phyloP scores from a whole-genome alignment of 192 early-diverging fungal species.

The Pilaira anomala region DNA sequence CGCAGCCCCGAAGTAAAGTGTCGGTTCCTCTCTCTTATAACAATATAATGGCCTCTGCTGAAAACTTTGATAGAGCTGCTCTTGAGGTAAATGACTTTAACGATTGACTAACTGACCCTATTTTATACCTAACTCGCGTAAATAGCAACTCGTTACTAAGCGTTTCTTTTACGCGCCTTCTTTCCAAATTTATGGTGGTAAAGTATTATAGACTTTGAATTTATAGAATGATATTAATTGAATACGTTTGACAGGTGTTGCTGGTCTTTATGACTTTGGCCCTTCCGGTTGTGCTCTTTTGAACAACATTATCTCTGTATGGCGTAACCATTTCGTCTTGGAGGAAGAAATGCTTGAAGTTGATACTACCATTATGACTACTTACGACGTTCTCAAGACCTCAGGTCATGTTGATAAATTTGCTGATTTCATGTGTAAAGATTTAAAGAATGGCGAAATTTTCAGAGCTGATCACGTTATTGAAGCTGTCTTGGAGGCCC shows the following conservation, averaged over 20 bases:
- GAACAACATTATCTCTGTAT: slow-evolving; percentile 83
- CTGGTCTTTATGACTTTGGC: slow-evolving; percentile 97
- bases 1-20: no score
- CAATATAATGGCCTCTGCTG: neutral
- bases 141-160: slow-evolving; percentile 68
- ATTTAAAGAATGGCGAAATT: slow-evolving; percentile 87
- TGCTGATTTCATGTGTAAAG: slow-evolving; percentile 97
- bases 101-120: no score
- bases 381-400: slow-evolving; percentile 90
- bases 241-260: slow-evolving; percentile 71
- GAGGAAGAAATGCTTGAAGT: slow-evolving; percentile 99
- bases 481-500: slow-evolving; percentile 86
- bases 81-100: slow-evolving; percentile 25
- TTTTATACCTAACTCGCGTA: no score
- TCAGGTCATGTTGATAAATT: slow-evolving; percentile 99
- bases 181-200: slow-evolving; percentile 94
- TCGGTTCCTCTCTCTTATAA: no score
- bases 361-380: slow-evolving; percentile 98
- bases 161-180: slow-evolving; percentile 97
- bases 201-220: slow-evolving; percentile 19
- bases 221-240: neutral
- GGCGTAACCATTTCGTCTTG: slow-evolving; percentile 96
- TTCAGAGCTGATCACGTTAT: slow-evolving; percentile 98
- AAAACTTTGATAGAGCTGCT: slow-evolving; percentile 33
- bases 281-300: slow-evolving; percentile 92